Conservation (phyloP, 352 stramenopile species). For the Phytophthora podocarpi region DNA sequence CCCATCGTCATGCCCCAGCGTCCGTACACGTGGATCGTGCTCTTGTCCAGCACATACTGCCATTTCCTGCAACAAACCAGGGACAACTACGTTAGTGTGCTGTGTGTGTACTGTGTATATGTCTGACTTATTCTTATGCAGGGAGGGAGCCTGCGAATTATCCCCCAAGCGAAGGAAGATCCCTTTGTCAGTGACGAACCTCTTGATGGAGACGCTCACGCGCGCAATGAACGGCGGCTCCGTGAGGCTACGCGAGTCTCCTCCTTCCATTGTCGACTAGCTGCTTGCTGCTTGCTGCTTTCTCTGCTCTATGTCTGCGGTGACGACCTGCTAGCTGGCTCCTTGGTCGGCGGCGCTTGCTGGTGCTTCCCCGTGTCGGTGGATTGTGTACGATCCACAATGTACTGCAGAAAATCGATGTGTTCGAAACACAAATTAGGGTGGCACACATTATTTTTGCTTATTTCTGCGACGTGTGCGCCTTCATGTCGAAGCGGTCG, state of each 20-base stretch:
- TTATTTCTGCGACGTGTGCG: conserved; percentile 16
- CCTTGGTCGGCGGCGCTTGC: conserved; percentile 9
- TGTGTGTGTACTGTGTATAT: background rate
- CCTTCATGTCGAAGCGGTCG: conserved; percentile 41
- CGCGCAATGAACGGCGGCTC: conserved; percentile 83
- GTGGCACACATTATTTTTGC: conserved; percentile 14
- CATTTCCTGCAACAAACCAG: conserved; percentile 79
- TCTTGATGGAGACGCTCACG: conserved; percentile 78
- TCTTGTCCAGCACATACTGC: conserved; percentile 98
- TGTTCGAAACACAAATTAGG: conserved; percentile 1
- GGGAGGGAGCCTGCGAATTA: background rate
- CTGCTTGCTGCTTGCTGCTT: background rate
- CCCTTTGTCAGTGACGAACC: conserved; percentile 39
- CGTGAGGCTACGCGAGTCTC: conserved; percentile 65
- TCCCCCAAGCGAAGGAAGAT: too few relatives aligned
- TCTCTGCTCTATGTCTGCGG: conserved; percentile 1
- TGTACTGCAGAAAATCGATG: conserved; percentile 12
- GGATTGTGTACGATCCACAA: conserved; percentile 8
- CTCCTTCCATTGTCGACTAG: conserved; percentile 40
- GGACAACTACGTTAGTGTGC: background rate
- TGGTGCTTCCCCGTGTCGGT: conserved; percentile 32
- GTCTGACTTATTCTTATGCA: background rate
- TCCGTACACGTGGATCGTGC: conserved; percentile 94
- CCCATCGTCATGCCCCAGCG: conserved; percentile 92
- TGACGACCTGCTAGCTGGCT: conserved; percentile 5